Evolutionary conservation across 352 stramenopile genomes (phyloP).

Genomic region (Thalassiosira hispida): DNA sequence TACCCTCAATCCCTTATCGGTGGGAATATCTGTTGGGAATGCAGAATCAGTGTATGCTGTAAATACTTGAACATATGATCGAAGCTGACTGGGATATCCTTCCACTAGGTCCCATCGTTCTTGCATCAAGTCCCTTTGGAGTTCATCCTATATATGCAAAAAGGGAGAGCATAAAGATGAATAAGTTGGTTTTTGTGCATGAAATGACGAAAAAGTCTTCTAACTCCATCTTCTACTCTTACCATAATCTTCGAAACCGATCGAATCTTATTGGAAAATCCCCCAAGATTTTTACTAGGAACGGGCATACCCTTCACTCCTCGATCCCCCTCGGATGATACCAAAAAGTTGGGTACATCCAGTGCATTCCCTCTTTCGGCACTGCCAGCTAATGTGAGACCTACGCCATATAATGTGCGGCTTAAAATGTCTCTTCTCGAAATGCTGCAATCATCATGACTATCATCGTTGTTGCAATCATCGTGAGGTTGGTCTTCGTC

Average conservation of each 20-base stretch:
- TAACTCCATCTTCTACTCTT: constrained; percentile 9
- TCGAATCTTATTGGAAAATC: constrained; percentile 60
- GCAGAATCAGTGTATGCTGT: constrained; percentile 82
- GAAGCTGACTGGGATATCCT: constrained; percentile 72
- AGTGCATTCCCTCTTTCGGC: constrained; percentile 29
- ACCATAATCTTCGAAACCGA: constrained; percentile 61
- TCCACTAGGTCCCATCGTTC: constrained; percentile 80
- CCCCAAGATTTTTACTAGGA: constrained; percentile 51
- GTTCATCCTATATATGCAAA: constrained; percentile 61
- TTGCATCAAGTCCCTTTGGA: constrained; percentile 84
- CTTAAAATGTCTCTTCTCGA: constrained; percentile 31
- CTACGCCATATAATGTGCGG: constrained; percentile 17
- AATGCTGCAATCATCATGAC: not conserved
- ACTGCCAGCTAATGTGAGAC: constrained; percentile 3
- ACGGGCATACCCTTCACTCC: constrained; percentile 56
- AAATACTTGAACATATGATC: constrained; percentile 79
- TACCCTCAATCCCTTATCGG: constrained; percentile 77
- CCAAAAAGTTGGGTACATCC: constrained; percentile 34
- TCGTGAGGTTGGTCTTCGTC: not conserved
- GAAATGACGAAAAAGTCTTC: not conserved
- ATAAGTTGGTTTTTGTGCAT: constrained; percentile 3
- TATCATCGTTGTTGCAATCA: not conserved
- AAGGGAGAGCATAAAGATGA: not conserved
- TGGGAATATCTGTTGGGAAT: constrained; percentile 77
- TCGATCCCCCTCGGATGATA: constrained; percentile 34